A percentile compares a stretch with the other conserved stretches of the same genome.
These are phyloP conservation scores for Darksidea phi DNA, from an alignment of 495 filamentous ascomycete genomes.

Conservation along the genomic window DNA sequence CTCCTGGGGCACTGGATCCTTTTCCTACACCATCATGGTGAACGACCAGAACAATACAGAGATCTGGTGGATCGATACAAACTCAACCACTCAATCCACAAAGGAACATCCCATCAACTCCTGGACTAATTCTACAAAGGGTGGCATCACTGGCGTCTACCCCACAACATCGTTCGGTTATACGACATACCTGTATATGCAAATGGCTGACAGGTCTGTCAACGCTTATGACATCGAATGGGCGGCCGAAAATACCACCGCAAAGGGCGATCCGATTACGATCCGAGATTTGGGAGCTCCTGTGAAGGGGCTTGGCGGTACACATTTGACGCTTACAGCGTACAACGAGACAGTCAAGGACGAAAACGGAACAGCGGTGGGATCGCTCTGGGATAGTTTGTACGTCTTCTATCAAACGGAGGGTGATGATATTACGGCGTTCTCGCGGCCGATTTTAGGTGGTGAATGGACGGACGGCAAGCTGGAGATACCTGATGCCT, in stretches of 20 bases:
- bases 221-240: slow-evolving; percentile 35
- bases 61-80: slow-evolving; percentile 37
- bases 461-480: slow-evolving; percentile 29
- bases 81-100: slow-evolving; percentile 12
- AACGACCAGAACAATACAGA: slow-evolving; percentile 27
- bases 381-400: slow-evolving; percentile 21
- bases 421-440: slow-evolving; percentile 34
- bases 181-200: slow-evolving; percentile 37
- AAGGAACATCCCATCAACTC: slow-evolving; percentile 30
- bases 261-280: slow-evolving; percentile 17
- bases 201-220: slow-evolving; percentile 25
- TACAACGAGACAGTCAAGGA: slow-evolving; percentile 10
- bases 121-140: slow-evolving; percentile 23
- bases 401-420: slow-evolving; percentile 35
- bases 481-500: slow-evolving; percentile 27
- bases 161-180: slow-evolving; percentile 33
- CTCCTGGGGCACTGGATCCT: slow-evolving; percentile 29
- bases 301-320: slow-evolving; percentile 32
- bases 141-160: slow-evolving; percentile 24
- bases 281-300: slow-evolving; percentile 14
- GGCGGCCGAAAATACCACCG: slow-evolving; percentile 32
- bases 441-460: slow-evolving; percentile 23
- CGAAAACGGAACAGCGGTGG: not conserved
- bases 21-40: slow-evolving; percentile 35
- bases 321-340: slow-evolving; percentile 33